Base-by-base conservation (phyloP, 306 rosid genomes). In the Vicia sativa region DNA sequence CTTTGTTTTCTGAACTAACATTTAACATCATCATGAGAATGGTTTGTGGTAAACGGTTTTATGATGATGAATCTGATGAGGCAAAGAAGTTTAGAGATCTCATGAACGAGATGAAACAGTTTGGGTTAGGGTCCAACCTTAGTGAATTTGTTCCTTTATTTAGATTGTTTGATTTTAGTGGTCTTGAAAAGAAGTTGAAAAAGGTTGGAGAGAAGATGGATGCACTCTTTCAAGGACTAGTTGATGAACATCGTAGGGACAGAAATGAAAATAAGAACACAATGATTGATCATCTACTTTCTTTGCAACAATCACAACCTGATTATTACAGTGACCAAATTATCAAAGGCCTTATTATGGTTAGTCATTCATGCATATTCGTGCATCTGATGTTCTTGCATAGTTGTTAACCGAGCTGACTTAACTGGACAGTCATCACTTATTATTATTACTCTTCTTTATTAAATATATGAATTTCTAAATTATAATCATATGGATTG, bases 41-140 rank as follows among this genome's bases (percentile, higher is more conserved):
- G 92, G 86, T 80, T 11, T 84, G 88, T 0, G 97, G 92, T 1
- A 87, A 90, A 72, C 78, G 95, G 56, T 87, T 82, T 37, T 86
- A 67, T 16, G 88, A 87, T 0, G 77, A 77, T 2, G 80, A 64
- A 13, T 53, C 74, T 0, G 77, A 79, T 3, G 95, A 87, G 39
- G 91, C 86, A 0, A 66, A 18, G 72, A 28, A 29, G 21, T 86
- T 88, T 31, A 78, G 82, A 29, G 83, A 78, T 4, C 15, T 65
- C 0, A 65, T 79, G 56, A 54, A 68, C 19, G 78, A 88, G 80
- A 11, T 71, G 0, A 2, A 34, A 0, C 7, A 25, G 11, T 3
- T 18, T 2, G 71, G 67, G 0, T 72, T 81, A 34, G 84, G 62
- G 3, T 50, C 80, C 0, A 62, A 78, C 34, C 74, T 73, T 0